Evolutionary conservation across 2,329 filamentous ascomycete genomes (phyloP).

Genomic region (Gnomoniopsis smithogilvyi): DNA sequence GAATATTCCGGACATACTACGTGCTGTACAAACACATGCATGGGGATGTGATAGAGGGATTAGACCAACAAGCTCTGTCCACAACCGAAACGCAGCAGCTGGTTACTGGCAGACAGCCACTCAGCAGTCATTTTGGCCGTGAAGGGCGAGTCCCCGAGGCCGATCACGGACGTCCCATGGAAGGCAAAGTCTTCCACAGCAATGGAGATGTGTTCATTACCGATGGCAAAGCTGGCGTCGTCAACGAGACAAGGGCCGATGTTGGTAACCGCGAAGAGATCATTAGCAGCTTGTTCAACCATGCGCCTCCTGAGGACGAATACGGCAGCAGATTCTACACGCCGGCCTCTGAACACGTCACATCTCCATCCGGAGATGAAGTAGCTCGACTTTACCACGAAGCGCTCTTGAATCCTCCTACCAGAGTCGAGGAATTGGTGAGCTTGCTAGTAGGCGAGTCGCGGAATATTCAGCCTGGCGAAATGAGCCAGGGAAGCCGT

Average conservation of each 20-base stretch:
- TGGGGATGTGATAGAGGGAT: constrained; percentile 72
- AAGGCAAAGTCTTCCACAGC: constrained; percentile 62
- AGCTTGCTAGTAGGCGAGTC: constrained; percentile 33
- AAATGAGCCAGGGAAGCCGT: not conserved
- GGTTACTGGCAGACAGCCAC: constrained; percentile 69
- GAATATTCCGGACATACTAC: constrained; percentile 91
- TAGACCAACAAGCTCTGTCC: constrained; percentile 75
- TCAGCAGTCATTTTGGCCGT: constrained; percentile 72
- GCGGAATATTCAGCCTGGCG: constrained; percentile 18
- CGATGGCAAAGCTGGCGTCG: constrained; percentile 53
- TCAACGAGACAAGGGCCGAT: constrained; percentile 60
- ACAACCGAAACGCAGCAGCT: constrained; percentile 75
- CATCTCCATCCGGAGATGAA: constrained; percentile 11
- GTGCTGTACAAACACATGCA: constrained; percentile 87
- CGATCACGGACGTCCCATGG: constrained; percentile 56
- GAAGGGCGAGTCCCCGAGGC: constrained; percentile 65
- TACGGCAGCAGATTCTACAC: constrained; percentile 32
- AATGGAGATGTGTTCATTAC: constrained; percentile 64
- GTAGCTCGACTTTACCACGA: constrained; percentile 33
- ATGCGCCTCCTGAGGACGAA: constrained; percentile 27
- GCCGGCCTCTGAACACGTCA: constrained; percentile 16
- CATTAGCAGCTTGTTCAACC: constrained; percentile 48
- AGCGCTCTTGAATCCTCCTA: constrained; percentile 44
- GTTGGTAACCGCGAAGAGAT: constrained; percentile 59
- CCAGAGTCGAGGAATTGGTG: constrained; percentile 40